Percentiles rank a stretch among this genome's conserved stretches.
Evolutionary conservation across 2,329 filamentous ascomycete species (phyloP).

Genomic region (Penicillium sp.): DNA sequence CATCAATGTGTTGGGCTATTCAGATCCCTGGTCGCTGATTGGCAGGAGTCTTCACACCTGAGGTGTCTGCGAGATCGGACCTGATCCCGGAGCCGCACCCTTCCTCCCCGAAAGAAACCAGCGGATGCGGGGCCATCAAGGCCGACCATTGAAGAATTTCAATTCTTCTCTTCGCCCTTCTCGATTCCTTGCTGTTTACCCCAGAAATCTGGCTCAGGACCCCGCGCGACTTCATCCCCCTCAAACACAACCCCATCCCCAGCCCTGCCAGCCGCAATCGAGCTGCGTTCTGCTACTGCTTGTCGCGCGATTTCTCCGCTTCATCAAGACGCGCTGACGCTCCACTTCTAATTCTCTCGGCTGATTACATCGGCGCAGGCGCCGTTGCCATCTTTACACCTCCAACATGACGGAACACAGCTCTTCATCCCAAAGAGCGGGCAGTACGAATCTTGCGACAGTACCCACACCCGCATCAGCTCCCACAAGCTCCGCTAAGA

Average conservation of each 20-base stretch:
- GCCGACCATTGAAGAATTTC: slow-evolving; percentile 13
- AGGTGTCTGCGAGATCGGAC: slow-evolving; percentile 2
- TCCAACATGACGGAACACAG: slow-evolving; percentile 5
- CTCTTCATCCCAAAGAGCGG: not conserved
- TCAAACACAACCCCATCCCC: not conserved
- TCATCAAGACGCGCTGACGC: not conserved
- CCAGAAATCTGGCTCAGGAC: not conserved
- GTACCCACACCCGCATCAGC: slow-evolving; percentile 7
- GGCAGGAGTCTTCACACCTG: not conserved
- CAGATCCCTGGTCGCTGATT: not conserved
- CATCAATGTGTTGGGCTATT: not conserved
- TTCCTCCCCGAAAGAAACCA: slow-evolving; percentile 21
- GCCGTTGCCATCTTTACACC: slow-evolving; percentile 6
- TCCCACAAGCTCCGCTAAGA: slow-evolving; percentile 21
- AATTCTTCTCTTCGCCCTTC: slow-evolving; percentile 5
- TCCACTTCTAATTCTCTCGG: not conserved
- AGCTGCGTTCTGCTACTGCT: not conserved
- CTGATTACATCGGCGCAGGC: slow-evolving; percentile 20
- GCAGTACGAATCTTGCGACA: slow-evolving; percentile 11
- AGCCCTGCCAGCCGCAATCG: not conserved
- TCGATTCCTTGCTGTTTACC: slow-evolving; percentile 2
- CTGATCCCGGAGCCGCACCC: slow-evolving; percentile 16
- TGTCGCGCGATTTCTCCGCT: slow-evolving; percentile 3
- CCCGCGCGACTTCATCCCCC: not conserved
- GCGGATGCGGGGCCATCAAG: slow-evolving; percentile 14